phyloP scores from a whole-genome alignment of 371 early-diverging fungal species.

The Fennellomyces sp. region DNA sequence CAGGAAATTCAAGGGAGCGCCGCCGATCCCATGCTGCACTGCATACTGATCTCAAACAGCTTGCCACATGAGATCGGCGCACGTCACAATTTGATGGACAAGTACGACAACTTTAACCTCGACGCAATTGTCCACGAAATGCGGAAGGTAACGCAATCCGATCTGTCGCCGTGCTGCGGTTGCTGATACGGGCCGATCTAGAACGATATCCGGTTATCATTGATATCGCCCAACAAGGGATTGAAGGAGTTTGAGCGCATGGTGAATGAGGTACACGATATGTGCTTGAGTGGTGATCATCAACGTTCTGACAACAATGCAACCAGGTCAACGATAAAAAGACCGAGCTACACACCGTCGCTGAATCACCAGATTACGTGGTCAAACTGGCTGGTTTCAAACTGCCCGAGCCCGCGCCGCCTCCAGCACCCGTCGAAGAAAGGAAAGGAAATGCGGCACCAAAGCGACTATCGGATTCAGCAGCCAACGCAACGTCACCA shows the following conservation, averaged over 20 bases:
- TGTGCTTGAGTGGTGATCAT: not conserved
- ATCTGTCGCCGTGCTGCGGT: too few relatives aligned
- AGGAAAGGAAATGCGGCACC: constrained; percentile 1
- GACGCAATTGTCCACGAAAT: constrained; percentile 49
- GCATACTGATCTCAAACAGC: constrained; percentile 59
- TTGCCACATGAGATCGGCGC: constrained; percentile 50
- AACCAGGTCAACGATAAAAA: constrained; percentile 44
- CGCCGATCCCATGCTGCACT: constrained; percentile 53
- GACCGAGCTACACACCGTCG: constrained; percentile 41
- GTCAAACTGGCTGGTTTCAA: constrained; percentile 64
- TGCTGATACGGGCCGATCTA: too few relatives aligned
- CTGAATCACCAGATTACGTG: constrained; percentile 39
- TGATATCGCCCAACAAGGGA: constrained; percentile 43
- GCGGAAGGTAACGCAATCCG: constrained; percentile 55
- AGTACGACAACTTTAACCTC: constrained; percentile 51
- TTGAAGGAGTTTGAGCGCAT: constrained; percentile 37
- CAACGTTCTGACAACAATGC: too few relatives aligned
- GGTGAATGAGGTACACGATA: constrained; percentile 22
- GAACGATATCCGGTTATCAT: constrained; percentile 49
- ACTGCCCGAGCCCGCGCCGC: constrained; percentile 31
- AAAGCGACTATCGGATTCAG: constrained; percentile 8
- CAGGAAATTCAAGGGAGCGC: constrained; percentile 28
- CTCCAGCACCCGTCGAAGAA: constrained; percentile 1
- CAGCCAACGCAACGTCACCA: constrained; percentile 23
- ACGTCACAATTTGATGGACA: constrained; percentile 49